Evolutionary conservation across 495 filamentous ascomycete genomes (phyloP), one percentile per base, ranked within the genome.

Genomic region (Penicillium taxi): DNA sequence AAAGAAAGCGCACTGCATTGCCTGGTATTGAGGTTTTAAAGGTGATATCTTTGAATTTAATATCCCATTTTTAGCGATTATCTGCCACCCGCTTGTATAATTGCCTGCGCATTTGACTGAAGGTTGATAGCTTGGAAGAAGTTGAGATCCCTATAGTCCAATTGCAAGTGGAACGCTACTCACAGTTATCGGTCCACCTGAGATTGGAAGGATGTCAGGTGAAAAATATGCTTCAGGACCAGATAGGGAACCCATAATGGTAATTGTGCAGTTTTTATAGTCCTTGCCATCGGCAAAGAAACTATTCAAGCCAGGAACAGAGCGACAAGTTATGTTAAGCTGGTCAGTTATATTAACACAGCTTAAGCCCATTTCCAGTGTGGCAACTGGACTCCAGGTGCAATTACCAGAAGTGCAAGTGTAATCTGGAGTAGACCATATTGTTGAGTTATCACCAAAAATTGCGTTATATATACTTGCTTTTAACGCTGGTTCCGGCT

Each of bases 351-450:
- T 21, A 23, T 50, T 40, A 4, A 42, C 20, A 22, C 42, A 50
- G 14, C 37, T 18, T 11, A 39, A 22, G n/a, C 42, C 24, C 5
- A 30, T 28, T 18, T 42, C 42, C 5, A 50, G 11, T 9, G 41
- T 26, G 5, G 37, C 35, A 16, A 45, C 24, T 4, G 35, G 34
- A 42, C 36, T 42, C 47, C 47, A 50, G 19, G 41, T 50, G 20
- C 47, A 46, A 17, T 50, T 50, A 9, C 28, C 32, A 8, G 47
- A 35, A 9, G 16, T 21, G 20, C 47, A 50, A 19, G 34, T 38
- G 19, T 42, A 50, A 11, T 39, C 21, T n/a, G 47, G 42, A 13
- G 33, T 40, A 0, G 42, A 18, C 47, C 47, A 50, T 12, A 42
- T 37, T 11, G 31, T 18, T 3, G n/a, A 5, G 9, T 45, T 35